Evolutionary conservation across 352 stramenopile species (phyloP), one percentile per base, ranked within the genome.

Genomic region (Halophytophthora polymorphica): DNA sequence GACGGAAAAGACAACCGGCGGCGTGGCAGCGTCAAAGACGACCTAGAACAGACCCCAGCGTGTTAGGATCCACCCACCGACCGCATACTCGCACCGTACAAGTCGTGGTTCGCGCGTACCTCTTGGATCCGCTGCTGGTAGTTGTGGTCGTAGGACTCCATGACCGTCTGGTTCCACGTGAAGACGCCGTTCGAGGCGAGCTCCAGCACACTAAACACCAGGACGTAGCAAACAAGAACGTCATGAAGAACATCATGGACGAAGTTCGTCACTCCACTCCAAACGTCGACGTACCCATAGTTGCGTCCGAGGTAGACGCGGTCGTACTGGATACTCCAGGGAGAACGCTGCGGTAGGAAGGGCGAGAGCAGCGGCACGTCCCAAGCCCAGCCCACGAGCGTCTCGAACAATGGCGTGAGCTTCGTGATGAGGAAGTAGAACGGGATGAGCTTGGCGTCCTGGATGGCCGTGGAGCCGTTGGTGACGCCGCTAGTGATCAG

Each of bases 401-500:
- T 53, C 36, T 70, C 49, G 23, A 71, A 50, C 11, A 66, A 22
- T 1, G 73, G 73, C 0, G 64, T 62, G n/a, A 77, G 40, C 6
- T 69, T 60, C 3, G 74, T 74, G 48, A 81, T 61, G 6, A 74
- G 22, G 31, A 67, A 71, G 49, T 83, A 79, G 45, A 88, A 88
- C 8, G 71, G 61, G 4, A 85, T 33, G 21, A 90, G 56, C 43
- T 87, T 85, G 2, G 41, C 15, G 25, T 89, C 71, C 11, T 66
- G 46, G 29, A 84, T 73, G 17, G 73, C 68, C 12, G 80, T 90
- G 3, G 80, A 90, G 10, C 66, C 69, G 33, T 67, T 66, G 15
- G 80, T 88, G 18, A 75, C 41, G 12, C 80, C 80, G 37, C 80
- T 90, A 3, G 80, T 86, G 45, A 88, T 70, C 14, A 90, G 62